Conservation (phyloP, 345 rosid genomes). For the Abelmoschus esculentus region DNA sequence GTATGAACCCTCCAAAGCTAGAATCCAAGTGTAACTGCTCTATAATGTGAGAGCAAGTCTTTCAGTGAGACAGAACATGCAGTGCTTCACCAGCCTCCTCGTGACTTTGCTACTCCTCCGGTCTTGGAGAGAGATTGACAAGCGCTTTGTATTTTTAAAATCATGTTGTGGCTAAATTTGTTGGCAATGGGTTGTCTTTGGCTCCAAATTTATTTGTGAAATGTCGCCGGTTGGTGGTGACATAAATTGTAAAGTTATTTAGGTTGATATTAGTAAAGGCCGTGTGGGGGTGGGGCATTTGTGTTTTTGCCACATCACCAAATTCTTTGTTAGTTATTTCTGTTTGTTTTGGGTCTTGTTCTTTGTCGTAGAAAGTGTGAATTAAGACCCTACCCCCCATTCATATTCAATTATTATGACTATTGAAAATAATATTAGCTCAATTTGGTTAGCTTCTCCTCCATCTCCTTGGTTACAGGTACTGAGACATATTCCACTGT, state of each 20-base stretch:
- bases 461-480: neutral
- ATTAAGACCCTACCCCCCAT: constrained; percentile 6
- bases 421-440: constrained; percentile 18
- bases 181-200: constrained; percentile 29
- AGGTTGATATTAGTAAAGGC: constrained; percentile 34
- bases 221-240: constrained; percentile 32
- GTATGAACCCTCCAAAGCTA: constrained; percentile 67
- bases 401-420: constrained; percentile 1
- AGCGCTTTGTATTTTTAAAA: constrained; percentile 17
- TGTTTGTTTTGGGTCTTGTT: constrained; percentile 3
- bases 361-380: neutral
- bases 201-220: constrained; percentile 28
- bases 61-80: constrained; percentile 2
- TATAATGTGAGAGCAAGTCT: constrained; percentile 56
- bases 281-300: constrained; percentile 16
- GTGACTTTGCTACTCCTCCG: neutral
- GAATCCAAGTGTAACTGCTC: constrained; percentile 98
- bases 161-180: constrained; percentile 25
- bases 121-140: constrained; percentile 2
- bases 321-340: neutral
- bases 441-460: neutral
- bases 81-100: constrained; percentile 7
- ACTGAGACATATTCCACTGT: neutral
- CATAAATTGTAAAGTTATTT: constrained; percentile 46
- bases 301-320: constrained; percentile 1